These are phyloP conservation scores for Paraphaeosphaeria minitans DNA, from an alignment of 2,329 filamentous ascomycete genomes.

Conservation along the genomic window DNA sequence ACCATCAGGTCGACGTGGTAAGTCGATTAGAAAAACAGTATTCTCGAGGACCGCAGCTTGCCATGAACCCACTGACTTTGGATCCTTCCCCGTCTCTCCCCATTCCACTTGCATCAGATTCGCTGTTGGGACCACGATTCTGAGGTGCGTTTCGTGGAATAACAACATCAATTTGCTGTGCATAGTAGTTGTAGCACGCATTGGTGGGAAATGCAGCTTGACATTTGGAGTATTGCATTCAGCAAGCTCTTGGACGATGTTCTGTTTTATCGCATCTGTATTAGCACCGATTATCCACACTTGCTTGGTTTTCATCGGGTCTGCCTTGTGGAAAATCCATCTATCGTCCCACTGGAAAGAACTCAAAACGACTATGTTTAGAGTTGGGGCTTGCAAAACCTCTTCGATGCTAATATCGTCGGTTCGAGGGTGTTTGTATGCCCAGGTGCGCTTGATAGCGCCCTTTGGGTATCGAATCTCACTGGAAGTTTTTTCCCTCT, in stretches of 20 bases:
- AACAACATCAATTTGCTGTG: conserved; percentile 93
- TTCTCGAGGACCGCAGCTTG: conserved; percentile 43
- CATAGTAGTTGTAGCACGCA: conserved; percentile 77
- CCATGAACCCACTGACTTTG: conserved; percentile 21
- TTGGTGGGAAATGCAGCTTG: conserved; percentile 77
- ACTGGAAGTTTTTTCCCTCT: background rate
- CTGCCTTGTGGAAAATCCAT: conserved; percentile 73
- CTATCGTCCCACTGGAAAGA: conserved; percentile 85
- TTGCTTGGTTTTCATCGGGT: conserved; percentile 59
- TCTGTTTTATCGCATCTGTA: conserved; percentile 46
- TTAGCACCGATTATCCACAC: conserved; percentile 66
- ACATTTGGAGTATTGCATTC: conserved; percentile 57
- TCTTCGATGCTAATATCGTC: conserved; percentile 90
- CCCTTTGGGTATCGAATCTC: conserved; percentile 61
- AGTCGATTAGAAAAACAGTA: conserved; percentile 87
- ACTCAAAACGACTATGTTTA: conserved; percentile 80
- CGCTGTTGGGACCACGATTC: conserved; percentile 84
- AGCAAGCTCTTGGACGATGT: conserved; percentile 33
- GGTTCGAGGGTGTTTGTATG: conserved; percentile 63
- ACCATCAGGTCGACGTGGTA: conserved; percentile 63
- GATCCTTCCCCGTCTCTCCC: conserved; percentile 71
- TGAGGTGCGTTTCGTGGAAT: conserved; percentile 74
- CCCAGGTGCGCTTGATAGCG: conserved; percentile 81
- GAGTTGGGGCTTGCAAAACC: conserved; percentile 72
- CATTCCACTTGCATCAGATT: conserved; percentile 88